A percentile compares a stretch with the other conserved stretches of the same genome.
phyloP scores from a whole-genome alignment of 176 grass and related monocot genomes.

The Cenchrus americanus region DNA sequence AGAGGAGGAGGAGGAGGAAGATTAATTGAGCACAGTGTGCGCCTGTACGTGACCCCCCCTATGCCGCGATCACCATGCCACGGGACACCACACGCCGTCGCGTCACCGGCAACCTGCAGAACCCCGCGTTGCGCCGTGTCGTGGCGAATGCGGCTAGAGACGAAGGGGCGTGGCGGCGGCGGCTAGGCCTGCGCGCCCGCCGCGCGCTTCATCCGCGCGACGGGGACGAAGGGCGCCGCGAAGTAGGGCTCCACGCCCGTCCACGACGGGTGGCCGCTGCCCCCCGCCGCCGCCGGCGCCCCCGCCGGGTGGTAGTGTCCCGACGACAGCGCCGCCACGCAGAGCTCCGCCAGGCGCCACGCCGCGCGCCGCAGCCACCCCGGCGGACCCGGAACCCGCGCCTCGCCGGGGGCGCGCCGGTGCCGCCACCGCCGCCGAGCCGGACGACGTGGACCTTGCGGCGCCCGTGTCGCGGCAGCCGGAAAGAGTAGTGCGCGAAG shows the following conservation, averaged over 20 bases:
- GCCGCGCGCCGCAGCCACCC: conserved; percentile 42
- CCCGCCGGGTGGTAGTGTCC: background rate
- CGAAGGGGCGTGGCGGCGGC: too few relatives aligned
- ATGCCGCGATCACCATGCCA: background rate
- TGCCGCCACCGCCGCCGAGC: conserved; percentile 36
- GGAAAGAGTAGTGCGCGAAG: conserved; percentile 12
- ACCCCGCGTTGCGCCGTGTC: background rate
- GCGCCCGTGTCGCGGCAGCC: conserved; percentile 39
- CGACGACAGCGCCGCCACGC: conserved; percentile 41
- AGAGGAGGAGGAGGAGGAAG: background rate
- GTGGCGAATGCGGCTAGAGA: background rate
- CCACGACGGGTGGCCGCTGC: conserved; percentile 26
- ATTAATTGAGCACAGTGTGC: background rate
- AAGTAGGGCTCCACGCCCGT: conserved; percentile 48
- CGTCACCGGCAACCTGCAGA: background rate
- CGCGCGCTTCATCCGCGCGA: conserved; percentile 40
- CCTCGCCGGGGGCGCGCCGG: background rate
- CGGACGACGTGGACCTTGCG: conserved; percentile 60
- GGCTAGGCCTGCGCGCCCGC: background rate
- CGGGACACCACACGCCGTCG: too few relatives aligned
- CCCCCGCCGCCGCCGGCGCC: background rate
- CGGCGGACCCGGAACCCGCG: conserved; percentile 31
- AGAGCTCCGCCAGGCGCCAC: conserved; percentile 47
- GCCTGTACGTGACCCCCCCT: background rate
- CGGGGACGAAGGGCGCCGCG: conserved; percentile 58